phyloP scores from a whole-genome alignment of 2,329 filamentous ascomycete species.

The Albophoma yamanashiensis region DNA sequence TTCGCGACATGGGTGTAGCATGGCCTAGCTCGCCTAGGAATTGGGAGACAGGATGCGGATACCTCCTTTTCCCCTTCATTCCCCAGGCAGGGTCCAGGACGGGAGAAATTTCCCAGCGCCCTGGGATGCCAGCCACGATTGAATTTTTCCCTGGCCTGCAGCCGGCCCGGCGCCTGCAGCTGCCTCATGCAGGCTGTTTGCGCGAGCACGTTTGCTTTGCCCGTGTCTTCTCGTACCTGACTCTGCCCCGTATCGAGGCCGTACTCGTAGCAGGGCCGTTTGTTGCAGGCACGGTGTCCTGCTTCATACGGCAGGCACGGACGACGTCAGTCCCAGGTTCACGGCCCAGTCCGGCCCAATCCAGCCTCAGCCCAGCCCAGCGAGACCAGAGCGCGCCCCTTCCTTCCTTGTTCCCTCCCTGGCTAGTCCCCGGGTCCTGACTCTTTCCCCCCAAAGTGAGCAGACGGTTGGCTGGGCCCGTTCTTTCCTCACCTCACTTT shows the following conservation, averaged over 20 bases:
- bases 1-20: neutral
- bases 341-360: neutral
- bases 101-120: slow-evolving; percentile 5
- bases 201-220: neutral
- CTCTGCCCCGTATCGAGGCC: neutral
- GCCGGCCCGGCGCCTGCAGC: neutral
- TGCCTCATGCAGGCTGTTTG: neutral
- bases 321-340: neutral
- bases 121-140: slow-evolving; percentile 2
- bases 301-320: neutral
- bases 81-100: slow-evolving; percentile 3
- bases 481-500: slow-evolving; percentile 3
- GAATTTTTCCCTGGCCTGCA: neutral
- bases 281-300: neutral
- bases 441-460: slow-evolving; percentile 1
- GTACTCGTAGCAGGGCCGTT: neutral
- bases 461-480: slow-evolving; percentile 1
- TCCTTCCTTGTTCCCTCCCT: slow-evolving; percentile 1
- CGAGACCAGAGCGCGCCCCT: neutral
- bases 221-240: neutral
- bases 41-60: neutral
- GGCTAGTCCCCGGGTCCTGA: slow-evolving; percentile 4
- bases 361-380: neutral
- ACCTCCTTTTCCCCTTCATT: slow-evolving; percentile 2
- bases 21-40: neutral